Conservation (phyloP, 2,329 filamentous ascomycete species). For the Herpotrichia juniperi region DNA sequence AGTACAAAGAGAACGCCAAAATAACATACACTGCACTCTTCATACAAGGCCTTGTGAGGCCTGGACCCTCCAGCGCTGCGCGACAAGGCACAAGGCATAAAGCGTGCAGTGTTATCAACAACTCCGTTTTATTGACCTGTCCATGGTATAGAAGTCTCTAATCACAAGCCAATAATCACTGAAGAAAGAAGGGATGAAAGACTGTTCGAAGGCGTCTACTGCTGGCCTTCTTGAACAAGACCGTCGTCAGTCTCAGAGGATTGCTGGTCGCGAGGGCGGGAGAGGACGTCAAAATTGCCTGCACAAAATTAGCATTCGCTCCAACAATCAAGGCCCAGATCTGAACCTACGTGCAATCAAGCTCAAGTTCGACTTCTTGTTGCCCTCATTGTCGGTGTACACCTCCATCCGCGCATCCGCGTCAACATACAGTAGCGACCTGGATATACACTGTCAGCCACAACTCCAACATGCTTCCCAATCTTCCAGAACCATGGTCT, state of each 20-base stretch:
- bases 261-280: conserved; percentile 30
- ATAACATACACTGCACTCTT: conserved; percentile 26
- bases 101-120: background rate
- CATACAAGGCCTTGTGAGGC: background rate
- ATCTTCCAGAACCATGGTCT: background rate
- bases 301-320: conserved; percentile 5
- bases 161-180: conserved; percentile 4
- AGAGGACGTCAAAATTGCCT: conserved; percentile 44
- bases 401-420: conserved; percentile 74
- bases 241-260: conserved; percentile 34
- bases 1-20: conserved; percentile 26
- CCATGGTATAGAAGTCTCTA: background rate
- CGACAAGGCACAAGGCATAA: background rate
- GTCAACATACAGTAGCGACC: conserved; percentile 81
- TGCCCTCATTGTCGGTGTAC: conserved; percentile 71
- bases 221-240: conserved; percentile 35
- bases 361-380: conserved; percentile 67
- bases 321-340: background rate
- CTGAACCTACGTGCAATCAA: conserved; percentile 77
- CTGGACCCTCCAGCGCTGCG: conserved; percentile 13
- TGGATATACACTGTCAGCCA: conserved; percentile 45
- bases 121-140: background rate
- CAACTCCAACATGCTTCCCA: background rate
- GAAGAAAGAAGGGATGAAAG: conserved; percentile 2
- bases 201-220: conserved; percentile 13